These are phyloP conservation scores for Pulveroboletus sp. DNA, from an alignment of 768 basidiomycete genomes.

Conservation along the genomic window DNA sequence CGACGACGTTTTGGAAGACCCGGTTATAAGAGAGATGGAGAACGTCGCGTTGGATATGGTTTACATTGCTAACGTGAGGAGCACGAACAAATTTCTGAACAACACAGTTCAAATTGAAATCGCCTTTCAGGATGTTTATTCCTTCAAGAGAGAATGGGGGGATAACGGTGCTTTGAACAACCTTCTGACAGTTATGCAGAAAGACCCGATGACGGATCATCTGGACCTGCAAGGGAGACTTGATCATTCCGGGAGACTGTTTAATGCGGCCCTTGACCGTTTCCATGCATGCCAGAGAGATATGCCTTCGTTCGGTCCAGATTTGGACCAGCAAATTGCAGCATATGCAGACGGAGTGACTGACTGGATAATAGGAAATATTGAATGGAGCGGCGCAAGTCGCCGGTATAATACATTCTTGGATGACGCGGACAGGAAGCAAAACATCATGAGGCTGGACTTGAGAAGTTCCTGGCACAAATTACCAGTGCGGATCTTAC, in stretches of 20 bases:
- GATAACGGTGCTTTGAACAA: conserved; percentile 30
- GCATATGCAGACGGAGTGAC: conserved; percentile 25
- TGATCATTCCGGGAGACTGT: conserved; percentile 18
- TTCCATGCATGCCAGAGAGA: conserved; percentile 20
- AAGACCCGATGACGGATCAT: conserved; percentile 22
- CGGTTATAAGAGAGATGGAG: conserved; percentile 27
- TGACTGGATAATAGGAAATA: conserved; percentile 26
- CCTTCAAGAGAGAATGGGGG: conserved; percentile 28
- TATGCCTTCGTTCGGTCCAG: conserved; percentile 20
- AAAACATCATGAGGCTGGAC: conserved; percentile 18
- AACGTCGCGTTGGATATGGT: conserved; percentile 25
- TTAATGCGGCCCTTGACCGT: conserved; percentile 18
- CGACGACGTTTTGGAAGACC: conserved; percentile 18
- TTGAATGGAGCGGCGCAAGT: conserved; percentile 27
- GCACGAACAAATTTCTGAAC: no score
- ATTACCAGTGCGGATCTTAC: background rate
- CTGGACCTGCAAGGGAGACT: conserved; percentile 24
- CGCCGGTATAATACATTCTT: conserved; percentile 26
- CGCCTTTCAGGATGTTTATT: conserved; percentile 24
- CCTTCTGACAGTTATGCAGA: conserved; percentile 25
- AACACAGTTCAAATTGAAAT: background rate
- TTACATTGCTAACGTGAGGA: conserved; percentile 24
- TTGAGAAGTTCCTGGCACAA: conserved; percentile 1
- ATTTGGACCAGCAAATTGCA: conserved; percentile 16
- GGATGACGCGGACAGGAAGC: conserved; percentile 20